Conservation (phyloP, 768 basidiomycete species). For the Pisolithus microcarpus region DNA sequence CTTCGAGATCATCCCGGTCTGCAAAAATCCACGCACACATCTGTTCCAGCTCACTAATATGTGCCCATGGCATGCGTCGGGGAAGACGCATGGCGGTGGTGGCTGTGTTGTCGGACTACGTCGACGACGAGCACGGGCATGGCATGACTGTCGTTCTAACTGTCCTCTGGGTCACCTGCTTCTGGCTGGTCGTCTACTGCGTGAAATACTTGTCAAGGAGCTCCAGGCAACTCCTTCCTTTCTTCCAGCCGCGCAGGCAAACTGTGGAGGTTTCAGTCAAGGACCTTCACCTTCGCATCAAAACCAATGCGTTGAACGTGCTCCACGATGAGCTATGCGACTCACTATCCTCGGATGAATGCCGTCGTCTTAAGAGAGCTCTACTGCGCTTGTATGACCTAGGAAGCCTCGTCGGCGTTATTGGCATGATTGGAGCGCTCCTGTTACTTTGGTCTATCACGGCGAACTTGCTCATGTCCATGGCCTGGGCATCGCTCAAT, state of each 20-base stretch:
- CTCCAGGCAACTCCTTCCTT: constrained; percentile 15
- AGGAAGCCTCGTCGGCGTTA: constrained; percentile 37
- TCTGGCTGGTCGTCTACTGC: constrained; percentile 23
- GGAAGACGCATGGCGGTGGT: constrained; percentile 50
- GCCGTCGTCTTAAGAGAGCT: constrained; percentile 16
- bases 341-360: constrained; percentile 27
- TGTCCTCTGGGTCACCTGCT: constrained; percentile 14
- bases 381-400: constrained; percentile 41
- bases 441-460: constrained; percentile 33
- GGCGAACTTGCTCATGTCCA: constrained; percentile 13
- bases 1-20: constrained; percentile 52
- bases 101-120: constrained; percentile 1
- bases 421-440: constrained; percentile 44
- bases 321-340: constrained; percentile 39
- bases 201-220: constrained; percentile 15
- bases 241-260: constrained; percentile 15
- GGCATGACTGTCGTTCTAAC: constrained; percentile 16
- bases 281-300: constrained; percentile 29
- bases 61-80: constrained; percentile 74
- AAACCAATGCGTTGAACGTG: constrained; percentile 45
- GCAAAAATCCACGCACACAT: constrained; percentile 70
- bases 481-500: constrained; percentile 3
- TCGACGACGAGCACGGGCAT: not conserved
- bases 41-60: constrained; percentile 62
- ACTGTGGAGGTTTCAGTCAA: constrained; percentile 18